Base-by-base conservation (phyloP, 108 stramenopile genomes). In the Chaetoceros tenuissimus region DNA sequence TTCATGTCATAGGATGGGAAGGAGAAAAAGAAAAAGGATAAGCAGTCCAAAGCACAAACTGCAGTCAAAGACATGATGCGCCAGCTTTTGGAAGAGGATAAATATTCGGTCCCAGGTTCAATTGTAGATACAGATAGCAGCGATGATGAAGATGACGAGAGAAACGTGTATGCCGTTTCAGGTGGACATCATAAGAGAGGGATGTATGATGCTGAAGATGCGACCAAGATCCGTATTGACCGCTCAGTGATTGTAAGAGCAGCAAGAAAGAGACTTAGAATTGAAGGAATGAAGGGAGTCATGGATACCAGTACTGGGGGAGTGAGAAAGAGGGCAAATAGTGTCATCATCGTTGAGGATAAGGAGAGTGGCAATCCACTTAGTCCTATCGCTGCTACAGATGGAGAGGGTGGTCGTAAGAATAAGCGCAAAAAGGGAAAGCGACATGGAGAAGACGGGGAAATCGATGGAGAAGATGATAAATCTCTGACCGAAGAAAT, bases 31-130 rank as follows among this genome's bases (percentile, higher is more conserved):
- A 50, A 50, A 7, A 18, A 13, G 10, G 23, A 50, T 16, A 50
- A 50, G 49, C 46, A 69, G 48, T 71, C 79, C 25, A 62, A 79
- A 31, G 81, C 81, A n/a, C 86, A 88, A 53, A 53, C 75, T 28
- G 82, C 84, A 1, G 84, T 82, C 44, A 77, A 85, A 48, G 86
- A 92, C 48, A 87, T 87, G 71, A 85, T 88, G 90, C 82, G 90
- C 20, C 66, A 74, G 3, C 84, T 80, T 2, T 54, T 92, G 29
- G 90, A 92, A 59, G 90, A 92, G 67, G 90, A 92, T 56, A 78
- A 79, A 48, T 87, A 92, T 55, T 82, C 80, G 3, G 90, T 86
- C 23, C 53, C 75, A 34, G 90, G 86, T 16, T 73, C 71, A 52
- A 75, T 89, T 48, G 80, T 87, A 3, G 72, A 68, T 34, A 73